Conservation (phyloP, 2,329 filamentous ascomycete genomes). For the Coniochaeta hoffmannii region DNA sequence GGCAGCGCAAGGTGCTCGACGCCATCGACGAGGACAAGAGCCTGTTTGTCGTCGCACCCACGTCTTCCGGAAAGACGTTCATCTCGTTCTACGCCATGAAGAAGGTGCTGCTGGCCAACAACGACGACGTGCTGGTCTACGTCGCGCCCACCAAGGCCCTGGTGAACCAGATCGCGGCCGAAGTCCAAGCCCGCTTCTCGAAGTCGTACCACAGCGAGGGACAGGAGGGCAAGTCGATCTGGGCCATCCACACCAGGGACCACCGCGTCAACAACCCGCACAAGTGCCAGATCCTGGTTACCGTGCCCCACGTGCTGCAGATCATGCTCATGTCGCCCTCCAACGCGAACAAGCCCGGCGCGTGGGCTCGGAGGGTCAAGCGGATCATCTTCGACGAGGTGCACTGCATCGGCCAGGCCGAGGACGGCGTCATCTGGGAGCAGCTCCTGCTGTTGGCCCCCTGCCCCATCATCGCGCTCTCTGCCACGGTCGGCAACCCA, state of each 20-base stretch:
- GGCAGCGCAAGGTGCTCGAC: constrained; percentile 69
- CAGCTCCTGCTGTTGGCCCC: constrained; percentile 67
- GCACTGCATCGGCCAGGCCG: constrained; percentile 69
- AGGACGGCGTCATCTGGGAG: constrained; percentile 73
- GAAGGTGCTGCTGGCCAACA: constrained; percentile 58
- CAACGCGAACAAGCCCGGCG: constrained; percentile 46
- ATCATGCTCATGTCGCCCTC: constrained; percentile 64
- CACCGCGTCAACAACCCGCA: constrained; percentile 66
- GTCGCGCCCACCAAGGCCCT: constrained; percentile 76
- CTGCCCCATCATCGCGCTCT: constrained; percentile 72
- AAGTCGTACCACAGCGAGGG: constrained; percentile 45
- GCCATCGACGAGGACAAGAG: constrained; percentile 63
- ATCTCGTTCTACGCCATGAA: constrained; percentile 83
- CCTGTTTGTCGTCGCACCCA: constrained; percentile 69
- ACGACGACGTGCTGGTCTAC: constrained; percentile 68
- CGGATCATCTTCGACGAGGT: constrained; percentile 80
- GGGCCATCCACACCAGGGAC: constrained; percentile 72
- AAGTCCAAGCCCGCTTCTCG: constrained; percentile 66
- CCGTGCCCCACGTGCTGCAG: constrained; percentile 70
- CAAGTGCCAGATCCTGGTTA: constrained; percentile 69
- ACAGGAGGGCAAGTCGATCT: constrained; percentile 58
- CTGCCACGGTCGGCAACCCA: constrained; percentile 73
- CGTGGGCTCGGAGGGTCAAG: constrained; percentile 61
- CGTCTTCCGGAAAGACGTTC: constrained; percentile 75
- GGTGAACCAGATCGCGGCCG: constrained; percentile 77